Evolutionary conservation across 352 stramenopile genomes (phyloP), one percentile per base, ranked within the genome.

Genomic region (Globisporangium yorkense): DNA sequence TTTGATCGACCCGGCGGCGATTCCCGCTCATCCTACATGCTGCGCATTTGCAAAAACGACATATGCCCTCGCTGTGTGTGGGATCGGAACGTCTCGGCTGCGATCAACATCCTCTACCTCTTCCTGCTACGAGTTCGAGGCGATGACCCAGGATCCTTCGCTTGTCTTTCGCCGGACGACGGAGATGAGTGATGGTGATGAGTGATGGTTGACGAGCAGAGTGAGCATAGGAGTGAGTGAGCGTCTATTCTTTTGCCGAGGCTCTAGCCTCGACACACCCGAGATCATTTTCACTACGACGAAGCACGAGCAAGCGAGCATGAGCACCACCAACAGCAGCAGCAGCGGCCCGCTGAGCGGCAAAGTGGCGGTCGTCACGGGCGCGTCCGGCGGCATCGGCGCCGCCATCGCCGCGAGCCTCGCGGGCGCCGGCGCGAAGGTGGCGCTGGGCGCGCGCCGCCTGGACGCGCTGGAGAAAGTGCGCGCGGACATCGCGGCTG

Each of bases 361-460:
- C 41, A 96, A 96, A 65, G 81, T 96, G 51, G 89, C 77, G 6
- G 67, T 97, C 45, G 82, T 97, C 48, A 94, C 88, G 20, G 90
- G 90, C 49, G 91, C 89, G 7, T 95, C 88, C 0, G 88, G 75
- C 10, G 91, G 91, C 41, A 97, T 97, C 56, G 90, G 92, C 37
- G 77, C 77, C 50, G 70, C 78, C 27, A 97, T 97, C 57, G 80
- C 86, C 0, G 59, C 67, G 24, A 75, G 83, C 40, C 67, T 98
- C 12, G 83, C 85, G 10, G 59, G 57, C 2, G 72, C 83, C 12
- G 92, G 89, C 47, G 86, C 85, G 2, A 93, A 77, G 9, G 88
- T 97, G 21, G 77, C 77, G 7, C 84, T 98, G 43, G 84, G 84
- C 0, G 89, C 86, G 58, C 74, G 92, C 49, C 78, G 84, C 51